Conservation (phyloP, 768 basidiomycete genomes). For the Lactifluus volemus region DNA sequence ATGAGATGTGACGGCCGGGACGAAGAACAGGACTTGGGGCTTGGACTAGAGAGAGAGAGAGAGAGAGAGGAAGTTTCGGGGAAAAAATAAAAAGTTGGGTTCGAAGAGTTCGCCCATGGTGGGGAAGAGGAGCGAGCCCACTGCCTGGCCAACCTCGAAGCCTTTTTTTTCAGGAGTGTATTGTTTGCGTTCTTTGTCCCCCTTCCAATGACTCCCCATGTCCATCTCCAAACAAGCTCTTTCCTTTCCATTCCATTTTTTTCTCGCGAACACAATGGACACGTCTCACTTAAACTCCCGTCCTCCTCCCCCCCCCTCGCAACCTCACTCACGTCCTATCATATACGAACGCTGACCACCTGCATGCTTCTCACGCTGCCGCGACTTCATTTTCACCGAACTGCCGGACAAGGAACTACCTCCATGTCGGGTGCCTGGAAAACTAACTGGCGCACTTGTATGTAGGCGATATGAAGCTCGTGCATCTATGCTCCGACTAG, state of each 20-base stretch:
- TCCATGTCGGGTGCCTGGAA: not conserved
- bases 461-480: not conserved
- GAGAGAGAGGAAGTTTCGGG: too few species aligned
- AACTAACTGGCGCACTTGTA: too few species aligned
- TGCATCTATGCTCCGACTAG: not conserved
- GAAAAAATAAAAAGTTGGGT: too few species aligned
- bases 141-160: too few species aligned
- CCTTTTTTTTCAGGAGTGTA: too few species aligned
- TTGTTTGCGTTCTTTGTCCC: too few species aligned
- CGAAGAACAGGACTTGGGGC: too few species aligned
- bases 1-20: slow-evolving; percentile 22
- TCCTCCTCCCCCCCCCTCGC: not conserved
- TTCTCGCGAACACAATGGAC: not conserved
- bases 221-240: not conserved
- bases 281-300: not conserved
- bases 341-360: not conserved
- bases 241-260: not conserved
- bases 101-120: too few species aligned
- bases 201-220: not conserved
- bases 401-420: not conserved
- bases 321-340: not conserved
- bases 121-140: too few species aligned
- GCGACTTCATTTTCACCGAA: not conserved
- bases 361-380: not conserved
- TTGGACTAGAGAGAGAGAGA: too few species aligned